These are phyloP conservation scores for Corchorus capsularis DNA, from an alignment of 345 rosid genomes.

Conservation along the genomic window DNA sequence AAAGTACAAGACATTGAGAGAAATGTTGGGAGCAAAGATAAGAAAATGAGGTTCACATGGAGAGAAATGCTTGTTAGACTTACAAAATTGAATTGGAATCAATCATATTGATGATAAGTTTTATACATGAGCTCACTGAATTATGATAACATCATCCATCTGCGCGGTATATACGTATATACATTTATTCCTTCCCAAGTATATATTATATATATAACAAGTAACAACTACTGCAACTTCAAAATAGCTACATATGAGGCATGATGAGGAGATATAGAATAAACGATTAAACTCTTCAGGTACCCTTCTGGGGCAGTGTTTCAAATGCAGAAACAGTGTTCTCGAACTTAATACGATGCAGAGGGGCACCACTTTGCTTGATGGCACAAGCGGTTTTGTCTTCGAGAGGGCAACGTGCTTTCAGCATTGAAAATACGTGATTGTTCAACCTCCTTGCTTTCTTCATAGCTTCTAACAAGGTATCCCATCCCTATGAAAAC, in stretches of 20 bases:
- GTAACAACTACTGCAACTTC: neutral
- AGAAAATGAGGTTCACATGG: neutral
- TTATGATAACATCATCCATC: neutral
- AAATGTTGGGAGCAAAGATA: neutral
- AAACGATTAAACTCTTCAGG: slow-evolving; percentile 28
- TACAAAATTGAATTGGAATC: neutral
- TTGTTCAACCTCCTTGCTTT: slow-evolving; percentile 94
- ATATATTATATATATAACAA: neutral
- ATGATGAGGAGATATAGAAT: neutral
- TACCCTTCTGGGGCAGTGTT: slow-evolving; percentile 87
- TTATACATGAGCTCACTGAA: neutral
- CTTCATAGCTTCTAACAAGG: slow-evolving; percentile 88
- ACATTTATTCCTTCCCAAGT: neutral
- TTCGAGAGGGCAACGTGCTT: slow-evolving; percentile 95
- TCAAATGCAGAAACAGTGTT: slow-evolving; percentile 98
- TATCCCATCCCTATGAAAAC: slow-evolving; percentile 80
- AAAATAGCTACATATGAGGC: neutral
- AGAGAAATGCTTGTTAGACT: neutral
- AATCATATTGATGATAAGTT: neutral
- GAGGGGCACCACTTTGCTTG: slow-evolving; percentile 94
- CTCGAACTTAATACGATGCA: slow-evolving; percentile 87
- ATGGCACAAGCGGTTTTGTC: slow-evolving; percentile 96
- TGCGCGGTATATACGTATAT: neutral
- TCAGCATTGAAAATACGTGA: slow-evolving; percentile 96
- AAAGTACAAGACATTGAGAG: too few relatives aligned